phyloP scores from a whole-genome alignment of 768 basidiomycete species.

The Asterophora lycoperdoides region DNA sequence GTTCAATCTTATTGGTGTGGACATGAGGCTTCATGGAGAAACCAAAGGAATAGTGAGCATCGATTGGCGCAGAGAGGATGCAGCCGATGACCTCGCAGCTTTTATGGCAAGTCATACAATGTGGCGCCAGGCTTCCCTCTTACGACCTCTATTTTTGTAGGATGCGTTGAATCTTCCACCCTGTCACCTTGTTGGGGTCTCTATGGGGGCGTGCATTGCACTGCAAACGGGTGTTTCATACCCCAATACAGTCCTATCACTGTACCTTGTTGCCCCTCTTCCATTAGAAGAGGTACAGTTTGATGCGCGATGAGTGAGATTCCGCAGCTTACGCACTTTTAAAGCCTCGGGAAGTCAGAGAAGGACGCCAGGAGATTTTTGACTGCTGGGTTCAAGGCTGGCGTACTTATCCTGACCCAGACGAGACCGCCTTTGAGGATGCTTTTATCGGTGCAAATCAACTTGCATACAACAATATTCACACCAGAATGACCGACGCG shows the following conservation, averaged over 20 bases:
- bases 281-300: conserved; percentile 28
- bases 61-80: conserved; percentile 24
- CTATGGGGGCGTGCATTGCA: conserved; percentile 32
- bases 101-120: conserved; percentile 29
- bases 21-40: conserved; percentile 30
- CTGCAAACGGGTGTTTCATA: conserved; percentile 30
- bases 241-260: conserved; percentile 30
- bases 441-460: conserved; percentile 14
- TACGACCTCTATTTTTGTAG: conserved; percentile 14
- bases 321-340: neutral
- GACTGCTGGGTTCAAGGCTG: conserved; percentile 12
- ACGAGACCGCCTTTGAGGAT: conserved; percentile 5
- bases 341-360: conserved; percentile 28
- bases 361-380: conserved; percentile 32
- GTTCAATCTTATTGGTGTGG: conserved; percentile 36
- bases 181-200: conserved; percentile 35
- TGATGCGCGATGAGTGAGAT: neutral
- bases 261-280: conserved; percentile 33
- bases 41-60: conserved; percentile 25
- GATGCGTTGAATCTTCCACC: conserved; percentile 32
- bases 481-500: conserved; percentile 21
- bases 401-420: neutral
- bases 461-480: conserved; percentile 27
- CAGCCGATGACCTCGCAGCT: conserved; percentile 30
- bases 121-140: neutral